Conservation (phyloP, 2,329 filamentous ascomycete species). For the Cladosporium sp. region DNA sequence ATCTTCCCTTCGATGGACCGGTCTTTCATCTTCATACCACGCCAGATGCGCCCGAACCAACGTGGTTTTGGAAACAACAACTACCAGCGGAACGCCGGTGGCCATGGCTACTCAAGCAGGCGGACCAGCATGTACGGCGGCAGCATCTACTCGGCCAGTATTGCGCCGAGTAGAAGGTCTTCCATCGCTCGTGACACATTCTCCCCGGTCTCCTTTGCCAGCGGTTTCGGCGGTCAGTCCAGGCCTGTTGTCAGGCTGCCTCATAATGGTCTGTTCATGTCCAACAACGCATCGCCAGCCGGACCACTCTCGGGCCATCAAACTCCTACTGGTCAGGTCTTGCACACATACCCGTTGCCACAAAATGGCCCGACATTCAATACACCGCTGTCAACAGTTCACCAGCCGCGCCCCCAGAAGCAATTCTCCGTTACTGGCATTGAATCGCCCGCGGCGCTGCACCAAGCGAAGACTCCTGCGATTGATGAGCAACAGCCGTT, state of each 20-base stretch:
- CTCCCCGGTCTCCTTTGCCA: conserved; percentile 76
- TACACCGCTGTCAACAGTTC: conserved; percentile 71
- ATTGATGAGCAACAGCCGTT: conserved; percentile 77
- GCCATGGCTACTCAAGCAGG: conserved; percentile 67
- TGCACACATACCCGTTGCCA: conserved; percentile 55
- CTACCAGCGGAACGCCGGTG: conserved; percentile 71
- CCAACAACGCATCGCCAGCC: conserved; percentile 36
- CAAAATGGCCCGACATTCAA: conserved; percentile 62
- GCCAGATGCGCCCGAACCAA: conserved; percentile 89
- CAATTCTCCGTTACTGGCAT: conserved; percentile 90
- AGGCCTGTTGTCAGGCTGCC: conserved; percentile 85
- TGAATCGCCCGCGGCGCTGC: conserved; percentile 73
- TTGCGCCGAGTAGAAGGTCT: conserved; percentile 85
- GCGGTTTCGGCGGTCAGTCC: conserved; percentile 47
- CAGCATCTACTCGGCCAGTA: conserved; percentile 81
- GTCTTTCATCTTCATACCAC: conserved; percentile 97
- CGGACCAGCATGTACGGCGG: conserved; percentile 82
- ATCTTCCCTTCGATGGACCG: conserved; percentile 87
- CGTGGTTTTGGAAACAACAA: conserved; percentile 69
- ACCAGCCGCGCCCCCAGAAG: conserved; percentile 94
- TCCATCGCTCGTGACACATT: conserved; percentile 76
- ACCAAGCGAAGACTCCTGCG: conserved; percentile 43
- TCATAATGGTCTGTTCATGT: conserved; percentile 54
- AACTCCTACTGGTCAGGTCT: conserved; percentile 53
- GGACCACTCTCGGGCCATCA: conserved; percentile 38